These are phyloP conservation scores for Pezicula rhizophila DNA, from an alignment of 2,329 filamentous ascomycete species.

Conservation along the genomic window DNA sequence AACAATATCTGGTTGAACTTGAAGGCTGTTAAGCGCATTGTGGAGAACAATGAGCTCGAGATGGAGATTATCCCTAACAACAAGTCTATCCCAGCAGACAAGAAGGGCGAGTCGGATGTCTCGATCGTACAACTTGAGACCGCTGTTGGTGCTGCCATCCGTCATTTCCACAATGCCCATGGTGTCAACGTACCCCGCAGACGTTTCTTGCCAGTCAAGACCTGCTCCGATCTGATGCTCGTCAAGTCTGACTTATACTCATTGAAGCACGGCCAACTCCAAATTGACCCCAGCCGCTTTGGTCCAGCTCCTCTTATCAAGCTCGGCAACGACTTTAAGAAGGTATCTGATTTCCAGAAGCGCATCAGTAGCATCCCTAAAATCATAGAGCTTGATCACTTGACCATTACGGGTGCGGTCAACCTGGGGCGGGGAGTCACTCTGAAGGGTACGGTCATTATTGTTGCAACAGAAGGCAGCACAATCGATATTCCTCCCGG, in stretches of 20 bases:
- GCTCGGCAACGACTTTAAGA: conserved; percentile 99
- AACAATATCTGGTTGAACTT: conserved; percentile 99
- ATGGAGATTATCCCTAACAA: conserved; percentile 99
- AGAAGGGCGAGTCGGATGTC: conserved; percentile 98
- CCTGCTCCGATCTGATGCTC: conserved; percentile 97
- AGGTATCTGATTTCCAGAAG: conserved; percentile 95
- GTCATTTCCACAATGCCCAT: conserved; percentile 97
- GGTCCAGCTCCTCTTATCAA: conserved; percentile 97
- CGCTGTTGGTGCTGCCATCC: conserved; percentile 94
- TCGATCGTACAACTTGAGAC: conserved; percentile 98
- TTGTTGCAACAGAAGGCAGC: conserved; percentile 94
- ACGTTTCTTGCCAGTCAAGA: conserved; percentile 99
- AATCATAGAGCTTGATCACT: conserved; percentile 86
- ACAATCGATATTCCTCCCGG: conserved; percentile 97
- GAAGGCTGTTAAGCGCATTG: conserved; percentile 94
- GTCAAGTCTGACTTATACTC: conserved; percentile 99
- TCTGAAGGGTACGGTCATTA: conserved; percentile 97
- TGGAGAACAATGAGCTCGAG: conserved; percentile 95
- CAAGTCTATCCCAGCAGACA: conserved; percentile 97
- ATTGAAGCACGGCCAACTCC: conserved; percentile 94
- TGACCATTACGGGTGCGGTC: conserved; percentile 96
- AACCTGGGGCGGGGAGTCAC: conserved; percentile 94
- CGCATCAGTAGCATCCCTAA: conserved; percentile 82
- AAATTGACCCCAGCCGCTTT: conserved; percentile 95
- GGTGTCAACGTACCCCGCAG: conserved; percentile 97